Base-by-base conservation (phyloP, 2,329 filamentous ascomycete genomes). In the Verticillium tricorpus region DNA sequence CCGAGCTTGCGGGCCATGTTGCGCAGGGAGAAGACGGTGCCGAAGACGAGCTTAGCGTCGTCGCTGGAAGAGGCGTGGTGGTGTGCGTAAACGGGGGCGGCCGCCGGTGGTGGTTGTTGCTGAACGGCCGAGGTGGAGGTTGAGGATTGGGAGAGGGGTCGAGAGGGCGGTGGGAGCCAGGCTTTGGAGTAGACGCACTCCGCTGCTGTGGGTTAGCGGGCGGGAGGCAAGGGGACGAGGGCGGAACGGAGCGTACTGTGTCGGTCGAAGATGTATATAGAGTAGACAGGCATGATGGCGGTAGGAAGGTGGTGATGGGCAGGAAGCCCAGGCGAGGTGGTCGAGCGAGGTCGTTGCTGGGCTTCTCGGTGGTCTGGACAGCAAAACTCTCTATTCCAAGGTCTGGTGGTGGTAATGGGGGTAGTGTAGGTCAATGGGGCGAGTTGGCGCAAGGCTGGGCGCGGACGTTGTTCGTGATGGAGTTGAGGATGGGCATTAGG, bases 261-360 rank as follows among this genome's bases (percentile, higher is more conserved):
- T 67, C 95, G 90, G 80, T 99, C 95, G 76, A 99, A 99, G 74
- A 99, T 97, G 83, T 97, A 97, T 79, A 99, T 97, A 63, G 93
- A 93, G 80, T 96, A 98, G 76, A 98, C 91, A 64, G 90, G 89
- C 95, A 99, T 98, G 73, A 69, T 80, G 75, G 68, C 40, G 58
- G 31, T 25, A 22, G 11, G 40, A 19, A 11, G 8, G n/a, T 9
- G 19, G n/a, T 50, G 37, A 40, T 17, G 37, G 37, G 37, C 37
- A n/a, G 17, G 37, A 40, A 40, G 37, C 37, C 37, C 37, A 17
- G 37, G 14, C 11, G 9, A 2, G 5, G 14, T 28, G 28, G 28
- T 28, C 28, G 28, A 28, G 28, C 7, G 37, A n/a, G 14, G 37
- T 40, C 19, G 12, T 17, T 40, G 37, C 37, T 5, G 12, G 14